These are phyloP conservation scores for Eimeria brunetti DNA, from an alignment of 169 alveolate genomes.

Conservation along the genomic window DNA sequence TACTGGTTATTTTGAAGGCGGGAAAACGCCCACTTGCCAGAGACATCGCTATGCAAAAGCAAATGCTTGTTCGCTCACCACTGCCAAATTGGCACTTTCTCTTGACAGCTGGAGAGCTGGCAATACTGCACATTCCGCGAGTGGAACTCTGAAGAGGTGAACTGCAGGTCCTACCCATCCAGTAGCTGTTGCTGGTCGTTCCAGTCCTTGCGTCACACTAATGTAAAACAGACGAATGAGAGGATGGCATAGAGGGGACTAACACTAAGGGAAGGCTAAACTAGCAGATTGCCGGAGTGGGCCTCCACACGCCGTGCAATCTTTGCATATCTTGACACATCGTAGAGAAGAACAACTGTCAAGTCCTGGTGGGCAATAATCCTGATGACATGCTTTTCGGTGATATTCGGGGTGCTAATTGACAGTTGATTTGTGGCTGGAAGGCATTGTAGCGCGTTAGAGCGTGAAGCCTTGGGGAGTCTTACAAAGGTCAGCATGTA, in stretches of 20 bases:
- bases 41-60: neutral
- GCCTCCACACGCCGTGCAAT: neutral
- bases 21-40: neutral
- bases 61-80: neutral
- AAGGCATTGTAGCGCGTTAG: neutral
- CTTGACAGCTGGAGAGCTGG: slow-evolving; percentile 2
- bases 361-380: neutral
- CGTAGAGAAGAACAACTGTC: neutral
- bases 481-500: neutral
- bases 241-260: neutral
- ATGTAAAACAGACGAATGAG: neutral
- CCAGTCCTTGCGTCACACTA: neutral
- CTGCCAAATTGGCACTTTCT: neutral
- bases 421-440: neutral
- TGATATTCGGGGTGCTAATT: neutral
- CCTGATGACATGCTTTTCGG: neutral
- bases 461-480: neutral
- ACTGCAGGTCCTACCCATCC: neutral
- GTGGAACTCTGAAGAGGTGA: neutral
- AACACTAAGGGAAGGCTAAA: neutral
- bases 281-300: neutral
- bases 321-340: neutral
- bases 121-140: neutral
- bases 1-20: neutral
- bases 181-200: neutral